Base-by-base conservation (phyloP, 2,329 filamentous ascomycete genomes). In the Didymella lethalis region DNA sequence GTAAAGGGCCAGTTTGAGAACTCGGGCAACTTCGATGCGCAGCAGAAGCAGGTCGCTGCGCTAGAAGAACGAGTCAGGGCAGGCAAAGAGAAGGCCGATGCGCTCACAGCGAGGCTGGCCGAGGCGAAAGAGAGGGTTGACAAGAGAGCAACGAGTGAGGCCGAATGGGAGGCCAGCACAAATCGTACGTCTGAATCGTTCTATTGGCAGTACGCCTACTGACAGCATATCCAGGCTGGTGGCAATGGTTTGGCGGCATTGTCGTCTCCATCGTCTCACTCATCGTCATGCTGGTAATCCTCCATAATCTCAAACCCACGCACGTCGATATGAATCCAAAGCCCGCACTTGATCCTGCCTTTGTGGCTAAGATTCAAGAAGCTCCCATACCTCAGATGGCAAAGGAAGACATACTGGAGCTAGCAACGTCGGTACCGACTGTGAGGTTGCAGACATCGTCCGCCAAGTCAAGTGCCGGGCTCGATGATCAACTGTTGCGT, bases 131-230 rank as follows among this genome's bases (percentile, higher is more conserved):
- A 83, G 54, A 82, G 86, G 7, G 86, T 93, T 14, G 88, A 90
- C 71, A 79, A 81, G 28, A 91, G 89, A 84, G 88, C 91, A 73
- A 82, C 81, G 55, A 83, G 85, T 1, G 90, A 93, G 75, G 81
- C 80, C 47, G 85, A 87, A 67, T 89, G 88, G 82, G 86, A 90
- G 76, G 87, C 90, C 68, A 86, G 82, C 67, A 90, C 68, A 8
- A 71, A 87, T 23, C 67, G 75, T 76, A 72, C 12, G 71, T 64
- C 14, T 26, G 4, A 11, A 20, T 8, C 4, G 18, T 8, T 12
- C n/a, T 7, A 16, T n/a, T 1, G 3, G 12, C 31, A 18, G 26
- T 46, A 11, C 25, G 48, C 23, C 18, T 41, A 32, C 63, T 72
- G 50, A 73, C 58, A 63, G 28, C 26, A 11, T 34, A 4, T 29